Percentiles rank a stretch among this genome's conserved stretches.
phyloP scores from a whole-genome alignment of 441 rosid genomes.

The Rhodomyrtus psidioides region DNA sequence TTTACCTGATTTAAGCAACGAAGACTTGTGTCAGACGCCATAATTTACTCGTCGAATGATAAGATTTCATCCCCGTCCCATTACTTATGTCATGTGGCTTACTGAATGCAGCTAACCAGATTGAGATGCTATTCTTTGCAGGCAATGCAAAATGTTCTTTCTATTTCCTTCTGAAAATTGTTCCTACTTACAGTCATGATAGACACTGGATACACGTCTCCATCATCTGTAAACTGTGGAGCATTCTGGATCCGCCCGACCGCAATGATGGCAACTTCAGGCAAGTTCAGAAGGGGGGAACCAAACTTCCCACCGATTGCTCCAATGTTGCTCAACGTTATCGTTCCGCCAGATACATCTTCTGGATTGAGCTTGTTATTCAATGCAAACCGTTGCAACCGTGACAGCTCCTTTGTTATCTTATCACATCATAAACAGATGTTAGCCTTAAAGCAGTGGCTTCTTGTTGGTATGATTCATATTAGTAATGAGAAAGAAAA shows the following conservation, averaged over 20 bases:
- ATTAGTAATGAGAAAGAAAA: not conserved
- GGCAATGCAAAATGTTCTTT: not conserved
- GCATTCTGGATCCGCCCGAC: constrained; percentile 81
- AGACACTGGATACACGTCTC: constrained; percentile 53
- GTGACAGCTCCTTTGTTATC: constrained; percentile 77
- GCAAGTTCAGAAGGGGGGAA: constrained; percentile 75
- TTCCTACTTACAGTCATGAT: constrained; percentile 57
- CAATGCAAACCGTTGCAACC: constrained; percentile 58
- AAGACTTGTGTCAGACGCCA: not conserved
- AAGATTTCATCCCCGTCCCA: not conserved
- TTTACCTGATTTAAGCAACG: constrained; percentile 39
- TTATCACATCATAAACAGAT: not conserved
- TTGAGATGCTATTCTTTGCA: not conserved
- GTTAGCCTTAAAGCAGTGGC: not conserved
- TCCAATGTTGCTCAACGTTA: constrained; percentile 86
- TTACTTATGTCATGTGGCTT: not conserved
- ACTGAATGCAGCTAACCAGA: not conserved
- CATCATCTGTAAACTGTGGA: constrained; percentile 54
- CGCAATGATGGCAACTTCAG: constrained; percentile 87
- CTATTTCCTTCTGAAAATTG: not conserved
- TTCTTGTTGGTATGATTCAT: not conserved
- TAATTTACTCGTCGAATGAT: not conserved
- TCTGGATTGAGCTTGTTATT: constrained; percentile 68
- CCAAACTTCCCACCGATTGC: constrained; percentile 94
- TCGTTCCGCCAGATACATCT: constrained; percentile 79